Evolutionary conservation across 768 basidiomycete species (phyloP), one percentile per base, ranked within the genome.

Genomic region (Lactarius evosmus): DNA sequence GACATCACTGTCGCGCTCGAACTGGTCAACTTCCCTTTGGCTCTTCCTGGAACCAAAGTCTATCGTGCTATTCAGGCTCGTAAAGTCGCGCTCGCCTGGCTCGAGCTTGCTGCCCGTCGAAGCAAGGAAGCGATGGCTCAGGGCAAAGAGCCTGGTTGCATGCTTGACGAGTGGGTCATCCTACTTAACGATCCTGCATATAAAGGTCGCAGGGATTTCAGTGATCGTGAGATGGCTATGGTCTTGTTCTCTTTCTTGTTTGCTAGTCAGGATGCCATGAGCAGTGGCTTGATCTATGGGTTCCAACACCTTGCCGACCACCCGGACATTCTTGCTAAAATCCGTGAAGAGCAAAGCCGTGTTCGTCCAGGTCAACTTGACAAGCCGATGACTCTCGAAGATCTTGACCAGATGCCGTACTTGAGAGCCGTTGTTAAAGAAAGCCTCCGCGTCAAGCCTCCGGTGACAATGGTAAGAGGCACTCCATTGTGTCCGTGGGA

Each of bases 201-300:
- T 72, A 95, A 95, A 74, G 88, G 89, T 67, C 85, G 87, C 67
- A 84, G 79, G 66, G 92, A 98, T 66, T 98, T 95, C 78, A 90
- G 86, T 68, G 90, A 98, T 74, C 81, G 83, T 69, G 96, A 99
- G 77, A 98, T 98, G 85, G 94, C 92, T 32, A 91, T 97, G 88
- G 95, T 97, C 71, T 77, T 99, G 44, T 88, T 99, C 72, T 94
- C 92, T 12, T 98, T 98, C 87, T 79, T 99, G 59, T 98, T 98
- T 71, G 97, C 93, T 2, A 90, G 87, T 29, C 93, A 97, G 79
- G 97, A 99, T 73, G 97, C 97, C 54, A 98, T 99, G 97, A 93
- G 92, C 74, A 94, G 91, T 65, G 95, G 95, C 56, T 78, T 98
- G 70, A 94, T 97, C 71, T 98, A 93, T 75, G 89, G 86, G 41